Percentiles rank a stretch among this genome's conserved stretches.
These are phyloP conservation scores for Crithidia fasciculata DNA, from an alignment of 208 protist species.

Conservation along the genomic window DNA sequence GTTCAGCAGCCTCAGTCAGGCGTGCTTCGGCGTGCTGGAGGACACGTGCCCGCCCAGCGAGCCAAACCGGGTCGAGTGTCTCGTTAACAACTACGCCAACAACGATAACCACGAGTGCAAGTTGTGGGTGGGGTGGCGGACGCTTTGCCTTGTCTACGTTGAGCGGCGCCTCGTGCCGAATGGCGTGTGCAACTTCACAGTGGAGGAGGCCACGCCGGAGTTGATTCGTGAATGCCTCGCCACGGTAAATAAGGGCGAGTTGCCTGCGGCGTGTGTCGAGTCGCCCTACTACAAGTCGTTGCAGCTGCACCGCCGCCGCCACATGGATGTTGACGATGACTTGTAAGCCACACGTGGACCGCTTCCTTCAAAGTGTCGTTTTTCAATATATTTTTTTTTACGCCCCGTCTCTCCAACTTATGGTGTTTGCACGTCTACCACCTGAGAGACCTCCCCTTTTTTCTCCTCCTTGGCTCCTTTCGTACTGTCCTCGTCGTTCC, in stretches of 20 bases:
- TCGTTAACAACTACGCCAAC: conserved; percentile 11
- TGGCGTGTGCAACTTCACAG: conserved; percentile 21
- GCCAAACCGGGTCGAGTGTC: conserved; percentile 20
- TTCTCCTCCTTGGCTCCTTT: too few relatives aligned
- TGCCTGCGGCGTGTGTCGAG: conserved; percentile 30
- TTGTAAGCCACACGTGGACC: background rate
- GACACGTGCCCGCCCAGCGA: conserved; percentile 21
- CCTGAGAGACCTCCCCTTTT: too few relatives aligned
- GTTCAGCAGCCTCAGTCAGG: conserved; percentile 34
- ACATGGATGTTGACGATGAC: conserved; percentile 22
- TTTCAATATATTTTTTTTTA: background rate
- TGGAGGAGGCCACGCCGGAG: conserved; percentile 12
- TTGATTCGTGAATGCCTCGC: conserved; percentile 32
- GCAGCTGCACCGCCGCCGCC: conserved; percentile 26
- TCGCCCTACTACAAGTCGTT: conserved; percentile 51
- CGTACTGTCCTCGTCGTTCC: too few relatives aligned
- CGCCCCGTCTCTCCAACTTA: too few relatives aligned
- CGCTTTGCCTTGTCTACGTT: conserved; percentile 30
- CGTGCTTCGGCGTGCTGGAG: conserved; percentile 39
- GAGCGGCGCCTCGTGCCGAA: conserved; percentile 7
- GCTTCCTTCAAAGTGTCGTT: conserved; percentile 6
- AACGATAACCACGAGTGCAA: conserved; percentile 37
- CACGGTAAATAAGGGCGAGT: conserved; percentile 13
- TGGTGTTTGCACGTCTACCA: too few relatives aligned
- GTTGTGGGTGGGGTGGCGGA: conserved; percentile 41